These are phyloP conservation scores for Herpetospermum pedunculosum DNA, from an alignment of 306 rosid genomes.

Conservation along the genomic window DNA sequence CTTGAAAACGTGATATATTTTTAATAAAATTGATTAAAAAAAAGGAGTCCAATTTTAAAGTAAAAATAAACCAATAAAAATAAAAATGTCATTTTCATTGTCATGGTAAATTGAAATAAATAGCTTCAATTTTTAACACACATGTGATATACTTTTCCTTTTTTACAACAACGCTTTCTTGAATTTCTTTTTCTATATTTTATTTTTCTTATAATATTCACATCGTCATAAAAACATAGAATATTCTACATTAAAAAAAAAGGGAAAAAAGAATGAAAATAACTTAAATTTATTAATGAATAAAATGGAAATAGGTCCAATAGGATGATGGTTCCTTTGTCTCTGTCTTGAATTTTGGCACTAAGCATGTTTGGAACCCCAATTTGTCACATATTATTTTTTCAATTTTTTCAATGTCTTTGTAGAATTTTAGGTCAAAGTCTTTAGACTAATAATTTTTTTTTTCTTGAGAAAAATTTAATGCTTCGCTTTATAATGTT, in stretches of 20 bases:
- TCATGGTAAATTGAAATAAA: not conserved
- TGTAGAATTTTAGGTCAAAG: not conserved
- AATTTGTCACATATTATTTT: not conserved
- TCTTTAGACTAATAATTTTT: not conserved
- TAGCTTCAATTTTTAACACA: not conserved
- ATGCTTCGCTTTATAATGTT: no score
- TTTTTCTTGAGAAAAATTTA: no score
- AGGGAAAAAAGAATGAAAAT: not conserved
- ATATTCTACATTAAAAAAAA: not conserved
- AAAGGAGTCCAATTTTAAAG: not conserved
- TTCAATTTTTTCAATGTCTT: not conserved
- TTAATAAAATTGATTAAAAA: not conserved
- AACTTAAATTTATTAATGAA: not conserved
- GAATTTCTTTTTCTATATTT: not conserved
- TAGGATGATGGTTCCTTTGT: not conserved
- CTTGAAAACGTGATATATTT: not conserved
- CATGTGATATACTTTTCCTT: not conserved
- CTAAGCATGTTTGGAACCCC: not conserved
- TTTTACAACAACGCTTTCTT: not conserved
- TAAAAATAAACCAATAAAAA: not conserved
- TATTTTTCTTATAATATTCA: not conserved
- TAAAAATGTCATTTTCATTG: not conserved
- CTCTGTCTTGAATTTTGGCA: not conserved
- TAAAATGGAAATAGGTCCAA: not conserved
- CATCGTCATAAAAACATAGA: not conserved